Base-by-base conservation (phyloP, 805 yeast genomes). In the Hyphopichia homilentoma region DNA sequence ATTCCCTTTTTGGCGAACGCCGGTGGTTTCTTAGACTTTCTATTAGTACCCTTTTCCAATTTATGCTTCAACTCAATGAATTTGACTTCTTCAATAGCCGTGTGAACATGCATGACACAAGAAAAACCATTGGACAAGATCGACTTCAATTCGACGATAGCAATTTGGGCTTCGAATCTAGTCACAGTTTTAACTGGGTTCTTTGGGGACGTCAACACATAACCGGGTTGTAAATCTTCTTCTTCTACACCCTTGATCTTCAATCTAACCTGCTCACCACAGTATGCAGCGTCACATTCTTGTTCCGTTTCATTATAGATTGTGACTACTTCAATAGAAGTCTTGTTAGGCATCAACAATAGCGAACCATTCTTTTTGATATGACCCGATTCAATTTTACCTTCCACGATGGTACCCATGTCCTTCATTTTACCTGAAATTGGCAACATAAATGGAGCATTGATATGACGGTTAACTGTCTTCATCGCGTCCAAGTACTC, bases 1-100 rank as follows among this genome's bases (percentile, higher is more conserved):
- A 90, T 90, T 53, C 98, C 98, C 75, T 86, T 85, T 68, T 90
- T 93, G 43, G 97, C 99, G 62, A 88, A 93, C 32, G 97, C 95
- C 40, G 98, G 98, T 21, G 98, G 85, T 61, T 85, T 88, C 76
- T 88, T 93, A 40, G 96, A 85, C 64, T 80, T 84, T 70, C 96
- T 83, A 76, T 90, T 90, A 36, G 97, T 88, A 43, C 96, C 97
- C 71, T 85, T 90, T 63, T 93, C 95, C 51, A 93, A 72, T 67
- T 90, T 88, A 69, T 93, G 97, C 56, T 88, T 72, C 59, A 93
- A 74, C 52, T 80, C 79, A 32, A 81, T 72, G 56, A 93, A 77
- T 16, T 74, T 73, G 33, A 93, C 96, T 65, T 93, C 99, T 67
- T 93, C 97, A 48, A 90, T 88, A 35, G 97, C 97, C 31, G 97